Conservation (phyloP, 352 stramenopile species). For the Aphanomyces invadans region DNA sequence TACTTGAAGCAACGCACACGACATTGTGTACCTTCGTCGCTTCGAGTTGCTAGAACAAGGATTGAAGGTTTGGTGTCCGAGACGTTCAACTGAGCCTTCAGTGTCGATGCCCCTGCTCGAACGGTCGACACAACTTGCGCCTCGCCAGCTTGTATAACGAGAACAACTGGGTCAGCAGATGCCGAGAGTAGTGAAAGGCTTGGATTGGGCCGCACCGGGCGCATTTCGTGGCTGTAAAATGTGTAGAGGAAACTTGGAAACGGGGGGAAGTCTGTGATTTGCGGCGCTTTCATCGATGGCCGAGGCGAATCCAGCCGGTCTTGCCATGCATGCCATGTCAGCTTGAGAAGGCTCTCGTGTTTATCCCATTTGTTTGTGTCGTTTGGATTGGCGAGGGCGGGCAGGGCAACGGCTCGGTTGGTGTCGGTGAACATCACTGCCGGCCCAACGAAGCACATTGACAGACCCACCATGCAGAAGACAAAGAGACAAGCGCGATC, state of each 20-base stretch:
- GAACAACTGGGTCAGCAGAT: not conserved
- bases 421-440: not conserved
- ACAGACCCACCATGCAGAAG: slow-evolving; percentile 7
- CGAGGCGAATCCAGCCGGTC: not conserved
- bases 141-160: not conserved
- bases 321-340: slow-evolving; percentile 17
- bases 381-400: not conserved
- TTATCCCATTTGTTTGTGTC: not conserved
- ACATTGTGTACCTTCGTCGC: not conserved
- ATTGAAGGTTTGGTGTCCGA: not conserved
- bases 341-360: not conserved
- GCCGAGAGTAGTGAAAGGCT: not conserved
- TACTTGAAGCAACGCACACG: too few relatives aligned
- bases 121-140: not conserved
- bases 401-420: not conserved
- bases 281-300: not conserved
- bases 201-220: not conserved
- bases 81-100: not conserved
- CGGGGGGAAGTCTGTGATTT: not conserved
- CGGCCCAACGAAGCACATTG: slow-evolving; percentile 6
- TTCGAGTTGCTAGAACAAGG: not conserved
- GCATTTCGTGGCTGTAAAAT: not conserved
- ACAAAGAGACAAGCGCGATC: slow-evolving; percentile 18
- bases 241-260: not conserved
- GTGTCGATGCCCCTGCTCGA: not conserved